Conservation (phyloP, 805 yeast species). For the Starmerella powellii region DNA sequence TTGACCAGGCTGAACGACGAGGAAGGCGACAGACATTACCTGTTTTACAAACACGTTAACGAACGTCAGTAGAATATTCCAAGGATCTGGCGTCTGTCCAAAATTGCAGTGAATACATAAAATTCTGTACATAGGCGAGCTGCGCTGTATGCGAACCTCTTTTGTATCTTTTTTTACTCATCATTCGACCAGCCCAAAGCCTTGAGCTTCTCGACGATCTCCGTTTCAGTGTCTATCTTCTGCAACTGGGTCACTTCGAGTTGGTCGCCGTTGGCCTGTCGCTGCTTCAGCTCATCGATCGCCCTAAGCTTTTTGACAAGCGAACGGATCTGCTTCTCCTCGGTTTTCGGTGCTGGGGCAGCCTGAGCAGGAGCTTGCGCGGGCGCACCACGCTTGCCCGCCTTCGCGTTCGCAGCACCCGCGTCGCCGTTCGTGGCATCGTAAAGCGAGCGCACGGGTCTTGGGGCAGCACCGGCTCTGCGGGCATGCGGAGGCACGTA, state of each 20-base stretch:
- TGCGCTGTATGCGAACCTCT: too few relatives aligned
- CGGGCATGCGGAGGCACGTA: conserved; percentile 97
- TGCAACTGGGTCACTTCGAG: conserved; percentile 87
- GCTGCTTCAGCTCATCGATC: conserved; percentile 78
- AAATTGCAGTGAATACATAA: too few relatives aligned
- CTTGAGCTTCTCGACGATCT: conserved; percentile 61
- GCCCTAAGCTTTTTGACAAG: conserved; percentile 88
- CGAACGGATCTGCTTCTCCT: conserved; percentile 85
- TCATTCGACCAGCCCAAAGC: conserved; percentile 54
- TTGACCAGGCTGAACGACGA: too few relatives aligned
- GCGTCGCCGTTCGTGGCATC: conserved; percentile 17
- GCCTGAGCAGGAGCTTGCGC: conserved; percentile 36
- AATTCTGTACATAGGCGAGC: too few relatives aligned
- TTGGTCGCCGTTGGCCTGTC: conserved; percentile 70
- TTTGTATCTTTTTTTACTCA: too few relatives aligned
- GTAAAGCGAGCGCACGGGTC: conserved; percentile 25
- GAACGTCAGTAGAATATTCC: too few relatives aligned
- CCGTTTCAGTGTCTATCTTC: conserved; percentile 77
- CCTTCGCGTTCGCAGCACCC: neutral
- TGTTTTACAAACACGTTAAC: too few relatives aligned
- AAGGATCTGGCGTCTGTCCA: too few relatives aligned
- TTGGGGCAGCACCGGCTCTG: conserved; percentile 27
- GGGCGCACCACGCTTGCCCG: neutral
- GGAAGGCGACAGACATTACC: too few relatives aligned
- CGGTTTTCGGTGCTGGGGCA: conserved; percentile 40